Conservation (phyloP, 208 protist genomes). For the Crithidia expoeki region DNA sequence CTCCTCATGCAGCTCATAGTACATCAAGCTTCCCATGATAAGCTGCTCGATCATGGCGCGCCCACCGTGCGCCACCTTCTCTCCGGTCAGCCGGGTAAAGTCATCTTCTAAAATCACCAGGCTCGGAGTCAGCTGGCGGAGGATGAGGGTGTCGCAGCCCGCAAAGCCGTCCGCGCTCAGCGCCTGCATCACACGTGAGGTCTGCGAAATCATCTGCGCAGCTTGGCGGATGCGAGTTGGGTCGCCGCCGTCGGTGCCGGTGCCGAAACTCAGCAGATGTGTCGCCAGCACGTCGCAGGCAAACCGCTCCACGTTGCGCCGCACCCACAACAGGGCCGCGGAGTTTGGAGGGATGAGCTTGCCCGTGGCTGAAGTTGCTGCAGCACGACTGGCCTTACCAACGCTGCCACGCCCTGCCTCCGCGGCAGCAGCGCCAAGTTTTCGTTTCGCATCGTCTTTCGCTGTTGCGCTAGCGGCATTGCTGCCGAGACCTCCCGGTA, state of each 20-base stretch:
- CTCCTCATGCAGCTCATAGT: slow-evolving; percentile 27
- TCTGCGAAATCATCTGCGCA: slow-evolving; percentile 60
- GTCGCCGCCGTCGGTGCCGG: slow-evolving; percentile 77
- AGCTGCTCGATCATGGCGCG: slow-evolving; percentile 74
- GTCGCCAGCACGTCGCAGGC: slow-evolving; percentile 69
- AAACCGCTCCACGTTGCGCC: slow-evolving; percentile 65
- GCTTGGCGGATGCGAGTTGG: slow-evolving; percentile 78
- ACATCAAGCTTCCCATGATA: slow-evolving; percentile 48
- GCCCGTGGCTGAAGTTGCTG: background rate
- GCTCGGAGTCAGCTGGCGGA: slow-evolving; percentile 71
- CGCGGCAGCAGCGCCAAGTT: slow-evolving; percentile 4
- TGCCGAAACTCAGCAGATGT: slow-evolving; percentile 79
- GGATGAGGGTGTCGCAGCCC: slow-evolving; percentile 70
- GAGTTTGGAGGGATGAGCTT: slow-evolving; percentile 69
- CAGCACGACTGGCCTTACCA: background rate
- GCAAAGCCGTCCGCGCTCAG: slow-evolving; percentile 63
- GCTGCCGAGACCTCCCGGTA: slow-evolving; percentile 2
- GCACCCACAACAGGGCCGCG: slow-evolving; percentile 80
- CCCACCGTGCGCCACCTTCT: slow-evolving; percentile 54
- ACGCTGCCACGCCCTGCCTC: background rate
- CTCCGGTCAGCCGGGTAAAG: slow-evolving; percentile 58
- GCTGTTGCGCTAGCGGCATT: background rate
- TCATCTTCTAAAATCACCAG: slow-evolving; percentile 74
- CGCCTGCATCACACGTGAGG: slow-evolving; percentile 56
- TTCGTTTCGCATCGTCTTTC: slow-evolving; percentile 15